These are phyloP conservation scores for Claviceps sp. DNA, from an alignment of 2,329 filamentous ascomycete genomes.

Conservation along the genomic window DNA sequence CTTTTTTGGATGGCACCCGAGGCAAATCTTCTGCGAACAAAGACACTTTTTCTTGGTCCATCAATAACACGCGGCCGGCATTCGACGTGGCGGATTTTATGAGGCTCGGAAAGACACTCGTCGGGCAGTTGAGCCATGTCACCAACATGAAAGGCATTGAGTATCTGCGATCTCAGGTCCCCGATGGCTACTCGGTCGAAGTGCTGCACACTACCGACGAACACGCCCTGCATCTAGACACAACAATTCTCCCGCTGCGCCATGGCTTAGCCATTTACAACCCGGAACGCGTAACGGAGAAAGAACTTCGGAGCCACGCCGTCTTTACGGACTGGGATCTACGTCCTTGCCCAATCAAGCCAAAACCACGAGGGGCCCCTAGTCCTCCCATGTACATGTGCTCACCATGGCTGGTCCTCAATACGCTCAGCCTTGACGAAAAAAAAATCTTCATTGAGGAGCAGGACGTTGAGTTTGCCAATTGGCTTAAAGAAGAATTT, in stretches of 20 bases:
- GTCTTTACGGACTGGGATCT: constrained; percentile 17
- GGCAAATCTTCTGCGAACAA: not conserved
- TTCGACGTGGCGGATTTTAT: constrained; percentile 23
- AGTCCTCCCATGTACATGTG: constrained; percentile 15
- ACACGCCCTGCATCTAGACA: constrained; percentile 20
- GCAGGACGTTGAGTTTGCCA: constrained; percentile 9
- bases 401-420: constrained; percentile 15
- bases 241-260: constrained; percentile 17
- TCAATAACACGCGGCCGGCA: constrained; percentile 20
- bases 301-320: constrained; percentile 11
- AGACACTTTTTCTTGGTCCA: constrained; percentile 11
- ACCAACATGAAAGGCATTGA: constrained; percentile 19
- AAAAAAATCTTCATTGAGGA: constrained; percentile 15
- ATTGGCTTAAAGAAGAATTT: constrained; percentile 8
- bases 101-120: constrained; percentile 17
- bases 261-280: constrained; percentile 16
- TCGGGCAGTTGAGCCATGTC: constrained; percentile 20
- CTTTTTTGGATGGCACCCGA: not conserved
- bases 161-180: constrained; percentile 13
- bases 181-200: constrained; percentile 17
- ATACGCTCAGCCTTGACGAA: constrained; percentile 15
- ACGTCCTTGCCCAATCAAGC: constrained; percentile 11
- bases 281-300: constrained; percentile 13
- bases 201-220: constrained; percentile 14
- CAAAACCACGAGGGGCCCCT: constrained; percentile 4